phyloP scores from a whole-genome alignment of 306 rosid genomes.

The Gleditsia sinensis region DNA sequence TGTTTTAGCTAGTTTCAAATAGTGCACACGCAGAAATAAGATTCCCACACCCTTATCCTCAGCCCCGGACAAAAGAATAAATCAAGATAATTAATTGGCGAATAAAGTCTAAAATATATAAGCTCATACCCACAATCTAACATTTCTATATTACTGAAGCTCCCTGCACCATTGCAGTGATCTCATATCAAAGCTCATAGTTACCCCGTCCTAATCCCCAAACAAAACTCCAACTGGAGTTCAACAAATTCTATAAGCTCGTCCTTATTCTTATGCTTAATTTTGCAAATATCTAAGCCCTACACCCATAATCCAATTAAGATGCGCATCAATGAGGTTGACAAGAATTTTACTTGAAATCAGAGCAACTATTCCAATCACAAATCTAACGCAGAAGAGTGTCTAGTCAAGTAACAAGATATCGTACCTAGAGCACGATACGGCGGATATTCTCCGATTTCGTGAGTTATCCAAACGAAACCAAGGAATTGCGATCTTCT shows the following conservation, averaged over 20 bases:
- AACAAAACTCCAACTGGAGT: neutral
- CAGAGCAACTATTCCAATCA: neutral
- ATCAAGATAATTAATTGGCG: slow-evolving; percentile 1
- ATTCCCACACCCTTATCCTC: neutral
- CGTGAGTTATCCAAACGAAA: slow-evolving; percentile 22
- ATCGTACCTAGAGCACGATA: slow-evolving; percentile 31
- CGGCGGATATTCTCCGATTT: neutral
- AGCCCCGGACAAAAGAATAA: neutral
- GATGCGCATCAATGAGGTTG: neutral
- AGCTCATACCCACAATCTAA: slow-evolving; percentile 7
- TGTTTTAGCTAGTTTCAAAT: neutral
- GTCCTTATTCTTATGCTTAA: neutral
- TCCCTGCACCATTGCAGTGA: neutral
- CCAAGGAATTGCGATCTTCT: neutral
- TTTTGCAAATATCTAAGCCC: no score
- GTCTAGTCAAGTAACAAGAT: neutral
- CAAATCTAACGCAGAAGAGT: neutral
- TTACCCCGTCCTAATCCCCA: neutral
- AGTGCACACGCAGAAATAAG: neutral
- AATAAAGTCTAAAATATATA: neutral
- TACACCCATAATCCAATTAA: neutral
- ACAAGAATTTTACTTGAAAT: no score
- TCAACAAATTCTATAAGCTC: neutral
- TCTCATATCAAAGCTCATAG: no score
- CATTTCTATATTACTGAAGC: neutral